Base-by-base conservation (phyloP, 1,139 yeast genomes). In the Geotrichum klebahnii region DNA sequence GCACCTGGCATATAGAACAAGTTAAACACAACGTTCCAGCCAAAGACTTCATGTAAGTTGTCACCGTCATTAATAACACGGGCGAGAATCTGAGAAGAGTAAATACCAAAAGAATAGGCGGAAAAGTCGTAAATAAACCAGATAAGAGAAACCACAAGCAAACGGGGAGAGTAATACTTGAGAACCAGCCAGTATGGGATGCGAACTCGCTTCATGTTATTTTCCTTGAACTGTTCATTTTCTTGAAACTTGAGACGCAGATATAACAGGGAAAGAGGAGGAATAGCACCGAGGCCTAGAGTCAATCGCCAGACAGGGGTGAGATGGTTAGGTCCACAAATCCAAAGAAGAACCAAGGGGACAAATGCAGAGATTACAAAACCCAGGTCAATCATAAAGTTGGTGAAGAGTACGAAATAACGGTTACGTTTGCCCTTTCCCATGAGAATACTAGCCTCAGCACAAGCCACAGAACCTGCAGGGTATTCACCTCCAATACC, bases 101-200 rank as follows among this genome's bases (percentile, higher is more conserved):
- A 89, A 60, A 86, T 79, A 60, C 95, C 92, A 65, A 88, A 89
- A 0, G 96, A 85, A 67, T 89, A 90, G 10, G 82, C 79, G 26
- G 90, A 81, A 68, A 90, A 88, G 69, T 90, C 95, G 65, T 90
- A 90, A 61, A 88, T 74, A 72, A 87, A 89, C 97, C 97, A 90
- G 60, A 90, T 79, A 53, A 84, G 63, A 3, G 94, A 75, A 36
- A 88, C 84, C 50, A 87, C 72, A 5, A 74, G 48, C 53, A 89
- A 72, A 66, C 97, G 80, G 61, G 84, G 83, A 86, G 95, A 84
- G 70, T 90, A 90, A 65, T 82, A 86, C 69, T 85, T 88, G 61
- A 87, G 56, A 48, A 84, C 77, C 41, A 82, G 72, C 70, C 76
- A 67, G 70, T 84, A 79, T 44, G 97, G 97, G 57, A 82, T 78